These are phyloP conservation scores for Schoenoplectus tabernaemontani DNA, from an alignment of 202 grass and related monocot genomes.

Conservation along the genomic window DNA sequence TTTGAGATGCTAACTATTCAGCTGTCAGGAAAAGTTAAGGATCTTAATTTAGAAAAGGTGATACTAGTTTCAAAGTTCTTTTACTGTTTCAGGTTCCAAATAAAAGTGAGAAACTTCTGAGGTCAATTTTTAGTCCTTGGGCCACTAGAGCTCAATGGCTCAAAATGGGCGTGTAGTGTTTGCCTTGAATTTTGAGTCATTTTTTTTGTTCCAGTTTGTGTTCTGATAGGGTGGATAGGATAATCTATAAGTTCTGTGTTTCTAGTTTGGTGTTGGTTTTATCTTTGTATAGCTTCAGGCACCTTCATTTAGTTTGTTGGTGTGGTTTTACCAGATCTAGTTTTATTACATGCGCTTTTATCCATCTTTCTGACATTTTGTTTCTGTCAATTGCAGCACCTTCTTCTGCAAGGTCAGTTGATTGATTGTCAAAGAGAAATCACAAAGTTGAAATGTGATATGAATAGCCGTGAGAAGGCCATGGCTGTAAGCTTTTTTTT, in stretches of 20 bases:
- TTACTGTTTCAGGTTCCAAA: background rate
- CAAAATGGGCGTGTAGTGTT: background rate
- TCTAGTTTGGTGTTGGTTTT: background rate
- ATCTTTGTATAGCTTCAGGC: background rate
- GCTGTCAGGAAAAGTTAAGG: conserved; percentile 38
- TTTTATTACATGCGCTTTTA: background rate
- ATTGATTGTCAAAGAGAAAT: conserved; percentile 42
- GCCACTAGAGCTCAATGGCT: background rate
- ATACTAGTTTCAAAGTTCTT: background rate
- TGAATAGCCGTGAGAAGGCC: conserved; percentile 39
- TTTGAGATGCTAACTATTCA: conserved; percentile 38
- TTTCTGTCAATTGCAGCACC: conserved; percentile 41
- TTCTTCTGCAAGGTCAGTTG: conserved; percentile 38
- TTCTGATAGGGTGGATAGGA: background rate
- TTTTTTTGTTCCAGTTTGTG: background rate
- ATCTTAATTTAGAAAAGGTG: conserved; percentile 78
- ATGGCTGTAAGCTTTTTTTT: conserved; percentile 32
- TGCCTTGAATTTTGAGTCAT: background rate
- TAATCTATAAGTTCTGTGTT: background rate
- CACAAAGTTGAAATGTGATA: conserved; percentile 38
- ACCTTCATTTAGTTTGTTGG: background rate
- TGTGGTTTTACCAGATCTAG: background rate
- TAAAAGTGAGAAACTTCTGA: background rate
- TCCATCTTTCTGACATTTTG: background rate
- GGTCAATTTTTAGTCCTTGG: background rate